Conservation (phyloP, 2,329 filamentous ascomycete genomes). For the Lasiodiplodia sp. region DNA sequence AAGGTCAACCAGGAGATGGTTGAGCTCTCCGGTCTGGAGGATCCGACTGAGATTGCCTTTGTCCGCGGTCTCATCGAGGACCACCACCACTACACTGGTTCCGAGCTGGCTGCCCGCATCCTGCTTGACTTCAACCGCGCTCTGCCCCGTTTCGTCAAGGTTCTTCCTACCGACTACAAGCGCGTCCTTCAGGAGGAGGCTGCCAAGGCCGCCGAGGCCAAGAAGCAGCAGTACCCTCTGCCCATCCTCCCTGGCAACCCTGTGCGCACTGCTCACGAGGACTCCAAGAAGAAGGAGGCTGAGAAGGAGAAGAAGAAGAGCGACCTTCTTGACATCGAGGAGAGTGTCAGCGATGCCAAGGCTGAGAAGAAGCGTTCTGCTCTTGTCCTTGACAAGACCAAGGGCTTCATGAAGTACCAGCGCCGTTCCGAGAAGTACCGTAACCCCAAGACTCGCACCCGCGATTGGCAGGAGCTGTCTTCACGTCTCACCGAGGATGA, state of each 20-base stretch:
- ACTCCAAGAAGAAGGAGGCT: constrained; percentile 61
- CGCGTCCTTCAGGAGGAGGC: constrained; percentile 86
- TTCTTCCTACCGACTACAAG: constrained; percentile 95
- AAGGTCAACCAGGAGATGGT: constrained; percentile 99
- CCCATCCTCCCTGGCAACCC: constrained; percentile 75
- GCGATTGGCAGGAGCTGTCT: constrained; percentile 93
- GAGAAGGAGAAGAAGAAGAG: constrained; percentile 74
- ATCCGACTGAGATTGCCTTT: constrained; percentile 87
- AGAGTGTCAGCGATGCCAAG: constrained; percentile 83
- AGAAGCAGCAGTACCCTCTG: constrained; percentile 82
- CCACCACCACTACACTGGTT: constrained; percentile 97
- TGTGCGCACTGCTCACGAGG: constrained; percentile 60
- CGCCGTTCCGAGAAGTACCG: constrained; percentile 94
- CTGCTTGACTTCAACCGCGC: constrained; percentile 95
- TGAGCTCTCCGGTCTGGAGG: constrained; percentile 82
- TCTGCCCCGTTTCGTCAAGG: constrained; percentile 88
- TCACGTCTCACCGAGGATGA: constrained; percentile 89
- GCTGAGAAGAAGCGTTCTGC: constrained; percentile 90
- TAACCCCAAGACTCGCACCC: constrained; percentile 79
- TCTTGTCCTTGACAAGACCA: constrained; percentile 95
- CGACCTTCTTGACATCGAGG: constrained; percentile 81
- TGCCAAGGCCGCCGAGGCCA: constrained; percentile 82
- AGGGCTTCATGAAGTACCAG: constrained; percentile 96
- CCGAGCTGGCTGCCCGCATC: constrained; percentile 90
- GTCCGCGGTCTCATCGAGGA: constrained; percentile 92